A percentile compares a stretch with the other conserved stretches of the same genome.
Conservation (phyloP, 257 asterid species). For the Mitragyna speciosa region DNA sequence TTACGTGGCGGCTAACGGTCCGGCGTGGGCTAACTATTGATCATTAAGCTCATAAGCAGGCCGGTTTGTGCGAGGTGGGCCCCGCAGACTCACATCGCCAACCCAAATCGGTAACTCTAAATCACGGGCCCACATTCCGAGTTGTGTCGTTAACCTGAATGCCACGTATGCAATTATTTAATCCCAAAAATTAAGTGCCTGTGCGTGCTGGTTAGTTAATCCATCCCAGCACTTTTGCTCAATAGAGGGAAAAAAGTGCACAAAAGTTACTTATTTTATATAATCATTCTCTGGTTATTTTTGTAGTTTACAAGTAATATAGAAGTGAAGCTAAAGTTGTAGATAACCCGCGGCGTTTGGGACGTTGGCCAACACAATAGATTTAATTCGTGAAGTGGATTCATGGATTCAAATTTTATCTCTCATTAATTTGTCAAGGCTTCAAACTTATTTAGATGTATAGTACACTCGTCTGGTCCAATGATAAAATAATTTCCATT, state of each 20-base stretch:
- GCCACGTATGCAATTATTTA: conserved; percentile 29
- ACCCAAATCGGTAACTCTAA: neutral
- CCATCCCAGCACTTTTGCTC: conserved; percentile 44
- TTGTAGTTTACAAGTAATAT: conserved; percentile 3
- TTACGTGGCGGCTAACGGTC: conserved; percentile 41
- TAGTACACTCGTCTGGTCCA: no score
- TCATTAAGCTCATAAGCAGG: conserved; percentile 40
- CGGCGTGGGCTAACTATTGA: conserved; percentile 42
- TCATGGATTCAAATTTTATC: no score
- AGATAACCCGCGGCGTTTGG: no score
- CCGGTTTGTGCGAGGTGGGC: conserved; percentile 24
- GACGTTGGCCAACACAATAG: no score
- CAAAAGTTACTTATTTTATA: neutral
- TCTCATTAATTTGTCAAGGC: no score
- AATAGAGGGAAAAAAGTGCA: conserved; percentile 14
- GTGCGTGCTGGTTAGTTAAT: conserved; percentile 51
- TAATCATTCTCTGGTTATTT: neutral
- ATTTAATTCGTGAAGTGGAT: no score
- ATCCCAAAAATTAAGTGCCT: conserved; percentile 20
- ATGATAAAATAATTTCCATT: no score
- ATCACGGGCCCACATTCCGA: neutral
- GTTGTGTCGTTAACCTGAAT: neutral
- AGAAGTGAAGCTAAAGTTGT: conserved; percentile 37
- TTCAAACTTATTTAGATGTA: no score
- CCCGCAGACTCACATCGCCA: neutral